Evolutionary conservation across 2,329 filamentous ascomycete species (phyloP), one percentile per base, ranked within the genome.

Genomic region (Fusarium multiceps): DNA sequence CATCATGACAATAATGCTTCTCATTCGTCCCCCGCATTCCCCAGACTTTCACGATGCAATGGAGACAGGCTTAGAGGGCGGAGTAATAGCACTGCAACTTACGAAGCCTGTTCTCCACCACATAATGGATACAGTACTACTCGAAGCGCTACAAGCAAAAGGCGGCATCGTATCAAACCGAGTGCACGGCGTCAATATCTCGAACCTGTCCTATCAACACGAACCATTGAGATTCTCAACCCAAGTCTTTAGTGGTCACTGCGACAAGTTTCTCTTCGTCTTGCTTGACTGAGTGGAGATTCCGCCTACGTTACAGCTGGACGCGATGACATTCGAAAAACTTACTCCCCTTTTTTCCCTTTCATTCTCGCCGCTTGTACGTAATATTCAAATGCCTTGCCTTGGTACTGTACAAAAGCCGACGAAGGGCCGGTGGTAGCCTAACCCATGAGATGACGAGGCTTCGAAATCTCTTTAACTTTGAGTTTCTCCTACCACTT

Each of bases 21-120:
- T 54, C 37, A 58, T 59, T 58, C 55, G 63, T 55, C 50, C 67
- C 67, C 68, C 67, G 47, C 68, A 71, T 71, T 70, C 68, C 68
- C 68, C 67, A 68, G 67, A 71, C 63, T 68, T 58, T 53, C 7
- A 53, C 57, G 55, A 60, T 66, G 49, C 47, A 42, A 58, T 63
- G 49, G 49, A 43, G 57, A 41, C 51, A 30, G 23, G 20, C 42
- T 57, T 34, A 57, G 41, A 41, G 45, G 49, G 65, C 60, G 61
- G 54, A 65, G 54, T 51, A 49, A 47, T 65, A 25, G 37, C 23
- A 60, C 25, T 42, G 30, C n/a, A 46, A 56, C 30, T 47, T 21
- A 49, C 16, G 25, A 59, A 47, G 34, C 20, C 23, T 47, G 45
- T 55, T 62, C 66, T 50, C 66, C 66, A 69, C 66, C 60, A n/a